Evolutionary conservation across 441 rosid genomes (phyloP).

Genomic region (Oxalis stricta): DNA sequence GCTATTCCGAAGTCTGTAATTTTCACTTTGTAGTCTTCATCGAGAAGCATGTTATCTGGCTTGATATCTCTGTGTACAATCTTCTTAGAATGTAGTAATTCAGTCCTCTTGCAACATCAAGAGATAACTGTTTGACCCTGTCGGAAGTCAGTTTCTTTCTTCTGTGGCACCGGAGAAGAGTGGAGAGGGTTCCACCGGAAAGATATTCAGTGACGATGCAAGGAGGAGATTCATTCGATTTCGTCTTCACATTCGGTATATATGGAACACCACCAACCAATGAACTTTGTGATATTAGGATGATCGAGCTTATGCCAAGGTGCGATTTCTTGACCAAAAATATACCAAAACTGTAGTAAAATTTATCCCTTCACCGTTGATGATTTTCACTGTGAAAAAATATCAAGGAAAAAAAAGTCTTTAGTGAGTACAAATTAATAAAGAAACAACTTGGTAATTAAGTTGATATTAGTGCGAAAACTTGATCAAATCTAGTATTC

Average conservation of each 20-base stretch:
- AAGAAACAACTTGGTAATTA: too few relatives aligned
- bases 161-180: conserved; percentile 66
- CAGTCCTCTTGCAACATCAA: conserved; percentile 95
- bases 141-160: conserved; percentile 82
- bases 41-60: conserved; percentile 90
- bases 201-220: conserved; percentile 95
- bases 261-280: conserved; percentile 46
- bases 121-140: conserved; percentile 79
- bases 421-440: too few relatives aligned
- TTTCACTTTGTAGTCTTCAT: conserved; percentile 70
- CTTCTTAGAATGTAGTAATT: conserved; percentile 89
- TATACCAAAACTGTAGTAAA: too few relatives aligned
- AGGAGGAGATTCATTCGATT: conserved; percentile 41
- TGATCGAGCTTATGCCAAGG: conserved; percentile 96
- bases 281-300: conserved; percentile 93
- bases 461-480: too few relatives aligned
- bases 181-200: conserved; percentile 76
- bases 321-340: conserved; percentile 91
- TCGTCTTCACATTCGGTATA: conserved; percentile 74
- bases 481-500: too few relatives aligned
- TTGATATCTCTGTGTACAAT: conserved; percentile 95
- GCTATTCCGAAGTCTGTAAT: conserved; percentile 97
- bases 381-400: too few relatives aligned
- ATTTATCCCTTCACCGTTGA: too few relatives aligned
- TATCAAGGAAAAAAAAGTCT: too few relatives aligned